phyloP scores from a whole-genome alignment of 2,329 filamentous ascomycete genomes.

The Scopulariopsis brevicaulis region DNA sequence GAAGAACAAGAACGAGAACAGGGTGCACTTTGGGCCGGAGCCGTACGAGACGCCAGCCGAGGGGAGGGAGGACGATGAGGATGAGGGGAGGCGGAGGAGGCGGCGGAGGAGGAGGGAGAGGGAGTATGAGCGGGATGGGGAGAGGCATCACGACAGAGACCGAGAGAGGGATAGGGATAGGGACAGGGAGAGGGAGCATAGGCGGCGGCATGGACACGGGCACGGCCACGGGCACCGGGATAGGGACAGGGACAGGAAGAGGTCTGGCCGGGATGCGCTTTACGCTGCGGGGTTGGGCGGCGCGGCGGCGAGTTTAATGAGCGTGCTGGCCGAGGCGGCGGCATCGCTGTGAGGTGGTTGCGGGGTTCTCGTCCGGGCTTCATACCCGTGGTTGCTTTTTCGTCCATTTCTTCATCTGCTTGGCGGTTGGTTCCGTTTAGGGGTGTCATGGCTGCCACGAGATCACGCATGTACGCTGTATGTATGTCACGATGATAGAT shows the following conservation, averaged over 20 bases:
- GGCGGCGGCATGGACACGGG: slow-evolving; percentile 10
- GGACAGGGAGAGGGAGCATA: slow-evolving; percentile 17
- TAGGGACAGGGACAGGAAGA: slow-evolving; percentile 21
- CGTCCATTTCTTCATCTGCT: not conserved
- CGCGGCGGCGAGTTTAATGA: slow-evolving; percentile 45
- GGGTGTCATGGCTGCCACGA: too few relatives aligned
- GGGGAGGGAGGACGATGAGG: slow-evolving; percentile 20
- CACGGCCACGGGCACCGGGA: slow-evolving; percentile 12
- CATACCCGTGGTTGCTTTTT: not conserved
- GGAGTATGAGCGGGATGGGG: slow-evolving; percentile 18
- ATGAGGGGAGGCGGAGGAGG: slow-evolving; percentile 11
- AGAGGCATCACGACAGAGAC: slow-evolving; percentile 22
- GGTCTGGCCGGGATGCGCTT: slow-evolving; percentile 40
- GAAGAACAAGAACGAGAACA: slow-evolving; percentile 48
- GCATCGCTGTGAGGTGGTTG: not conserved
- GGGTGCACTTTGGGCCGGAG: slow-evolving; percentile 40
- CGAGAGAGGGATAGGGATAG: slow-evolving; percentile 28
- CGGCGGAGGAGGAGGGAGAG: slow-evolving; percentile 9
- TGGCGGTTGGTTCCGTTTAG: not conserved
- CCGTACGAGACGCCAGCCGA: slow-evolving; percentile 28
- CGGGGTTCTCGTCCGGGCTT: not conserved
- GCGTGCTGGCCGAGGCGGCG: slow-evolving; percentile 47
- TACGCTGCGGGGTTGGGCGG: slow-evolving; percentile 48
- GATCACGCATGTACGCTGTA: too few relatives aligned
- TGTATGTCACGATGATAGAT: too few relatives aligned